Evolutionary conservation across 1,284 basidiomycete genomes (phyloP).

Genomic region (Exsudoporus floridanus): DNA sequence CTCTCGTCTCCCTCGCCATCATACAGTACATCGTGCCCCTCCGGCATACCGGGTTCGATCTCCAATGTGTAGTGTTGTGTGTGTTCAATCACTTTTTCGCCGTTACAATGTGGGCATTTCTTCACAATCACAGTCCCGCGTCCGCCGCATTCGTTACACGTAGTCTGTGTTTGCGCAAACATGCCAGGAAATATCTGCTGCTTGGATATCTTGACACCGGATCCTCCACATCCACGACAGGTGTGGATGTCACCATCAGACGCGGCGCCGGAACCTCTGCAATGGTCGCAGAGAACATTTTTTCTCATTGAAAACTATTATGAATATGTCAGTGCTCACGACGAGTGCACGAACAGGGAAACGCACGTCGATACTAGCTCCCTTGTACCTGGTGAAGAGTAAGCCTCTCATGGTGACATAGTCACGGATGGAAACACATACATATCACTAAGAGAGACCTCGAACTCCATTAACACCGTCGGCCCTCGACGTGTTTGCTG

Average conservation of each 20-base stretch:
- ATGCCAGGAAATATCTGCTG: slow-evolving; percentile 96
- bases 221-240: slow-evolving; percentile 80
- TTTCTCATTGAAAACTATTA: slow-evolving; percentile 87
- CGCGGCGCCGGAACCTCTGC: slow-evolving; percentile 88
- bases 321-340: slow-evolving; percentile 8
- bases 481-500: slow-evolving; percentile 78
- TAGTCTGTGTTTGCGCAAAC: slow-evolving; percentile 80
- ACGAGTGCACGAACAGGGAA: neutral
- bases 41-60: slow-evolving; percentile 84
- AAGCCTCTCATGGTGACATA: slow-evolving; percentile 7
- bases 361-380: slow-evolving; percentile 78
- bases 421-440: slow-evolving; percentile 38
- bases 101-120: slow-evolving; percentile 79
- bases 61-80: slow-evolving; percentile 80
- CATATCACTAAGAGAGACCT: slow-evolving; percentile 84
- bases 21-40: slow-evolving; percentile 88
- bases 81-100: slow-evolving; percentile 81
- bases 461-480: slow-evolving; percentile 82
- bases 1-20: slow-evolving; percentile 92
- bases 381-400: slow-evolving; percentile 57
- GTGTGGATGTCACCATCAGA: slow-evolving; percentile 82
- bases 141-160: slow-evolving; percentile 80
- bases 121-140: slow-evolving; percentile 77
- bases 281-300: slow-evolving; percentile 88
- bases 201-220: slow-evolving; percentile 79